These are phyloP conservation scores for Schrenkiella parvula DNA, from an alignment of 345 rosid species.

Conservation along the genomic window DNA sequence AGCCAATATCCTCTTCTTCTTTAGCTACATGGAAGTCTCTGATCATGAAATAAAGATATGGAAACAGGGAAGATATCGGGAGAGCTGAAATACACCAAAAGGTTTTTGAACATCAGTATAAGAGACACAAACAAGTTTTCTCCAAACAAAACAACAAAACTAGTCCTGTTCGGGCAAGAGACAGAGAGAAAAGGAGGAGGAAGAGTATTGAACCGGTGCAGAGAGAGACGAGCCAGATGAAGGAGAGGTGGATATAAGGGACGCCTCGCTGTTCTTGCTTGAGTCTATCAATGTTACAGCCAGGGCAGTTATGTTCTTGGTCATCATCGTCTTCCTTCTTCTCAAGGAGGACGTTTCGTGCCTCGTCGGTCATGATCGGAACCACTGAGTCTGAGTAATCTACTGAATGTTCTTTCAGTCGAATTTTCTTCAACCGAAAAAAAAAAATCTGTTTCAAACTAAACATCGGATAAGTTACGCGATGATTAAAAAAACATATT, in stretches of 20 bases:
- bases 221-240: constrained; percentile 53
- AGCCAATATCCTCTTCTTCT: constrained; percentile 71
- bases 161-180: too few species aligned
- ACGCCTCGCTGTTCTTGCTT: constrained; percentile 31
- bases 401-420: neutral
- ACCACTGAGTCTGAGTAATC: neutral
- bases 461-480: neutral
- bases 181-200: too few species aligned
- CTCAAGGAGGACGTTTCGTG: constrained; percentile 17
- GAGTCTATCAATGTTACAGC: constrained; percentile 45
- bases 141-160: neutral
- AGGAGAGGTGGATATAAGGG: constrained; percentile 46
- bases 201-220: constrained; percentile 40
- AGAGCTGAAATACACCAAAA: constrained; percentile 50
- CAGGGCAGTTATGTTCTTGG: constrained; percentile 38
- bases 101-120: neutral
- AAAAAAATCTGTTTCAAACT: neutral
- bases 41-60: constrained; percentile 76
- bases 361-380: neutral
- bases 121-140: neutral
- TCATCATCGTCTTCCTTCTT: constrained; percentile 20
- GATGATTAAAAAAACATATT: neutral
- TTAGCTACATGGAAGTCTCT: constrained; percentile 58
- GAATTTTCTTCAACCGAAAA: neutral
- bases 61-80: constrained; percentile 72